phyloP scores from a whole-genome alignment of 2,329 filamentous ascomycete genomes.

The Fusarium avenaceum region DNA sequence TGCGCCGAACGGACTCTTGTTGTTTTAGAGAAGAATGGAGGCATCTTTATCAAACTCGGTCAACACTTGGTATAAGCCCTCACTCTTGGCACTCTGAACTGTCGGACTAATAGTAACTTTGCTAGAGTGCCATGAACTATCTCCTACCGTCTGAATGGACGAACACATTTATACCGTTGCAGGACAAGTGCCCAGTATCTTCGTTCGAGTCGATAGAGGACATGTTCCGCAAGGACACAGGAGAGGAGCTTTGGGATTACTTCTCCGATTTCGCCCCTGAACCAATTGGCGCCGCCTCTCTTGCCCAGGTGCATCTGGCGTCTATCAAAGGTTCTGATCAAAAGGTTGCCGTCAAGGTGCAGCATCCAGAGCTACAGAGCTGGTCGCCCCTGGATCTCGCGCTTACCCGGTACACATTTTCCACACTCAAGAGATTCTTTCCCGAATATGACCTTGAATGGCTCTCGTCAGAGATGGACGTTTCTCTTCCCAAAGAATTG shows the following conservation, averaged over 20 bases:
- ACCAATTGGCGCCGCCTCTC: conserved; percentile 91
- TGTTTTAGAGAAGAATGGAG: conserved; percentile 94
- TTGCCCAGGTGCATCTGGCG: conserved; percentile 94
- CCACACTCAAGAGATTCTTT: conserved; percentile 90
- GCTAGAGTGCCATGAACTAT: conserved; percentile 93
- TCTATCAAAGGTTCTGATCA: conserved; percentile 84
- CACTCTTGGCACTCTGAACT: not conserved
- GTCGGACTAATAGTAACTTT: conserved; percentile 46
- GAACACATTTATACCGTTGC: conserved; percentile 92
- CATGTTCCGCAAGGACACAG: conserved; percentile 90
- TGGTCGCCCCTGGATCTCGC: conserved; percentile 91
- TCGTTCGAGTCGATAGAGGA: conserved; percentile 86
- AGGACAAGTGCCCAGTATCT: conserved; percentile 95
- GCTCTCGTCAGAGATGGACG: conserved; percentile 93
- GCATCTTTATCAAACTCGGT: conserved; percentile 97
- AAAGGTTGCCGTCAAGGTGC: conserved; percentile 95
- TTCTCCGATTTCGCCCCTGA: conserved; percentile 86
- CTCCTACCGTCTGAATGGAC: conserved; percentile 93
- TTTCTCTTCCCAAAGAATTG: conserved; percentile 89
- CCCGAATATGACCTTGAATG: conserved; percentile 98
- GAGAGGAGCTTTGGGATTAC: conserved; percentile 80
- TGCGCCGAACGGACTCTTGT: conserved; percentile 89
- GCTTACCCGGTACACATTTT: conserved; percentile 90
- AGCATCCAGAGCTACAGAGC: conserved; percentile 89
- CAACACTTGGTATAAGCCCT: conserved; percentile 79